Percentiles rank a stretch among this genome's conserved stretches.
These are phyloP conservation scores for Avicennia marina DNA, from an alignment of 257 asterid genomes.

Conservation along the genomic window DNA sequence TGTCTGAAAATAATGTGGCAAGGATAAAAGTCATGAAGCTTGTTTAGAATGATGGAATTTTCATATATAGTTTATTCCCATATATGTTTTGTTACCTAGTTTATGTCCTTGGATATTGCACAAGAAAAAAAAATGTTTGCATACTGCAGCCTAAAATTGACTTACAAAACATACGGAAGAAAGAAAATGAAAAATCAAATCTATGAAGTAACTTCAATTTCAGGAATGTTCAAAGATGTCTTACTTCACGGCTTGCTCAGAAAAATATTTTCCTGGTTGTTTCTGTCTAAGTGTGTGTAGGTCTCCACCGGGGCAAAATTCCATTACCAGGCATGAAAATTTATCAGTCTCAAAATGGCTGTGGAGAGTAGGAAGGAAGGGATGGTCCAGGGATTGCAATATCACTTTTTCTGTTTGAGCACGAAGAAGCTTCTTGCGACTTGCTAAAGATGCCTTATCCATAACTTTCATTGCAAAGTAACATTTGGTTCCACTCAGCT, in stretches of 20 bases:
- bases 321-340: slow-evolving; percentile 76
- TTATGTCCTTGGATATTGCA: not conserved
- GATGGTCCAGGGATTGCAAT: slow-evolving; percentile 67
- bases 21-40: too few species aligned
- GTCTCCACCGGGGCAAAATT: slow-evolving; percentile 81
- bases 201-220: not conserved
- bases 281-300: slow-evolving; percentile 65
- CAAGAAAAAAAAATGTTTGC: not conserved
- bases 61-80: too few species aligned
- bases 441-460: slow-evolving; percentile 64
- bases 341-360: slow-evolving; percentile 71
- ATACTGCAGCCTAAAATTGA: too few species aligned
- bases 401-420: slow-evolving; percentile 82
- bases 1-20: too few species aligned
- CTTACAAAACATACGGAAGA: too few species aligned
- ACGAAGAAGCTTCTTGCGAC: slow-evolving; percentile 70
- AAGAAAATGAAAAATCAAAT: not conserved
- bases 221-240: slow-evolving; percentile 17
- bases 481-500: slow-evolving; percentile 64
- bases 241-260: slow-evolving; percentile 70
- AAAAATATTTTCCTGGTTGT: slow-evolving; percentile 64
- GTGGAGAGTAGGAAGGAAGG: slow-evolving; percentile 63
- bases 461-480: slow-evolving; percentile 72
- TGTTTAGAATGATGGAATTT: too few species aligned
- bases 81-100: too few species aligned